Conservation (phyloP, 345 rosid species). For the Cardiospermum halicacabum region DNA sequence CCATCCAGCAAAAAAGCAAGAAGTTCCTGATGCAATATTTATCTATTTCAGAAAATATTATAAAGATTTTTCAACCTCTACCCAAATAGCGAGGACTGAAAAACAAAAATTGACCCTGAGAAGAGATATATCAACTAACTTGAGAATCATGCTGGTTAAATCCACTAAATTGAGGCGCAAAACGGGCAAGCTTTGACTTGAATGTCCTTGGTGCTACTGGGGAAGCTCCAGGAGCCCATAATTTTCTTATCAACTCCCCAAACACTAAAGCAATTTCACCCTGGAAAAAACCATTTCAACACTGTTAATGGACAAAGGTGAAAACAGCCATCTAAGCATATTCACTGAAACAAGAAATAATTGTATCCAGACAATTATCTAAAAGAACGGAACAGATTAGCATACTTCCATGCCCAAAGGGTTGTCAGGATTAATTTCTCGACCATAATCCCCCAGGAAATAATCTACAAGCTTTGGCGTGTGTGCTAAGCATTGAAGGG, state of each 20-base stretch:
- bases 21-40: conserved; percentile 56
- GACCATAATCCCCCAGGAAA: conserved; percentile 83
- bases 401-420: conserved; percentile 96
- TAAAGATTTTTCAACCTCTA: conserved; percentile 7
- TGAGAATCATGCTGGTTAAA: conserved; percentile 99
- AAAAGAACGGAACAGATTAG: conserved; percentile 12
- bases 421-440: conserved; percentile 82
- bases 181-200: conserved; percentile 92
- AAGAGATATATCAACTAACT: conserved; percentile 45
- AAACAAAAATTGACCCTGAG: conserved; percentile 20
- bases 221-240: conserved; percentile 93
- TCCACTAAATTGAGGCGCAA: conserved; percentile 95
- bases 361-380: conserved; percentile 5
- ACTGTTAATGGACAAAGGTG: neutral
- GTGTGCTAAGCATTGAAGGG: conserved; percentile 96
- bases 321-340: conserved; percentile 7
- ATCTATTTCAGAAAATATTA: conserved; percentile 29
- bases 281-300: conserved; percentile 33
- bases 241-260: conserved; percentile 82
- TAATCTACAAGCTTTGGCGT: conserved; percentile 96
- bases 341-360: neutral
- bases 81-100: conserved; percentile 15
- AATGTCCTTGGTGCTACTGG: conserved; percentile 82
- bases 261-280: conserved; percentile 96
- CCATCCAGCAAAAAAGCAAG: conserved; percentile 96